phyloP scores from a whole-genome alignment of 2,329 filamentous ascomycete genomes.

The Chaetomium olivaceum region DNA sequence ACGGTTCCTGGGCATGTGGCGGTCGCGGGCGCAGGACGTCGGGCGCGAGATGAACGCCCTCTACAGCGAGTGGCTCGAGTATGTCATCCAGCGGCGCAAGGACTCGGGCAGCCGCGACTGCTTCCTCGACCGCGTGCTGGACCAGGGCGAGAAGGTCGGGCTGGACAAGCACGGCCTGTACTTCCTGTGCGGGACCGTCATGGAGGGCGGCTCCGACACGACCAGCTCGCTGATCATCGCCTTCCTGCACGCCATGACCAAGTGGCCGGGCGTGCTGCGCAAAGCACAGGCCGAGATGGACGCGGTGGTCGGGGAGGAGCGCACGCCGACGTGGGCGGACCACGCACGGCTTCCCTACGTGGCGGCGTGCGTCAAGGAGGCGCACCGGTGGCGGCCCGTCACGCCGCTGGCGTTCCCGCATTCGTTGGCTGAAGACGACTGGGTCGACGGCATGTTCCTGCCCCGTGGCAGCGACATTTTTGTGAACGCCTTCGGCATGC shows the following conservation, averaged over 20 bases:
- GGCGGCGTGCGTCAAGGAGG: slow-evolving; percentile 45
- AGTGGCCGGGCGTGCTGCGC: slow-evolving; percentile 1
- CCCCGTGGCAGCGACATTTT: slow-evolving; percentile 47
- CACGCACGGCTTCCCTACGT: slow-evolving; percentile 45
- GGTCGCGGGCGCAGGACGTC: slow-evolving; percentile 2
- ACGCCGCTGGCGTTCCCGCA: slow-evolving; percentile 43
- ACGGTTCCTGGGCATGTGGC: slow-evolving; percentile 8
- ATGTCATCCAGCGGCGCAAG: neutral
- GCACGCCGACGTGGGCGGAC: slow-evolving; percentile 39
- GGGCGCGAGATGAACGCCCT: slow-evolving; percentile 2
- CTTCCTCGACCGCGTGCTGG: slow-evolving; percentile 3
- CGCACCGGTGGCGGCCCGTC: slow-evolving; percentile 46
- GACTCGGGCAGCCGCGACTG: slow-evolving; percentile 8
- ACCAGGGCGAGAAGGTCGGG: neutral
- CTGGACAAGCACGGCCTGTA: neutral
- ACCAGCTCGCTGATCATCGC: neutral
- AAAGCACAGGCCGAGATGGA: slow-evolving; percentile 36
- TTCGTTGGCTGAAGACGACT: slow-evolving; percentile 42
- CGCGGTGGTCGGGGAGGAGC: slow-evolving; percentile 38
- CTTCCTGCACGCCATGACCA: slow-evolving; percentile 11
- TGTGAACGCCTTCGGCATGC: slow-evolving; percentile 45
- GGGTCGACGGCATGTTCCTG: slow-evolving; percentile 46
- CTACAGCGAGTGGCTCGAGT: slow-evolving; percentile 11
- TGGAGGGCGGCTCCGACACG: neutral
- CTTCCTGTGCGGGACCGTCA: neutral